Percentiles rank a stretch among this genome's conserved stretches.
phyloP scores from a whole-genome alignment of 179 eudicot genomes.

The Dionaea muscipula region DNA sequence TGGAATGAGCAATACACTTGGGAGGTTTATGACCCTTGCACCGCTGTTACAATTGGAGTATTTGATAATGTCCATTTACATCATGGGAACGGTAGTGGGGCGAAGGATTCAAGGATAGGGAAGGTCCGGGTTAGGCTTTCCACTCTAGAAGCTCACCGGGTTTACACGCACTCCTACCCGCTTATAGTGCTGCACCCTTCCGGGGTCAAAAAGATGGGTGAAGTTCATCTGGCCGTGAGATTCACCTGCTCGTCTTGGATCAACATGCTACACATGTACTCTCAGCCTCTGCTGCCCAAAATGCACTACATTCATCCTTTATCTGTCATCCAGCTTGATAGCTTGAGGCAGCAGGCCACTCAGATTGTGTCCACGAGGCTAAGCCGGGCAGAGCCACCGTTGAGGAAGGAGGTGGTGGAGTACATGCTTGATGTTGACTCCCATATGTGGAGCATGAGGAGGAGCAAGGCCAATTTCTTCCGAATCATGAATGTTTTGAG shows the following conservation, averaged over 20 bases:
- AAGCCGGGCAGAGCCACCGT: slow-evolving; percentile 9
- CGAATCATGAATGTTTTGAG: slow-evolving; percentile 27
- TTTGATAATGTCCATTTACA: slow-evolving; percentile 10
- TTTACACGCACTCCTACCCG: slow-evolving; percentile 9
- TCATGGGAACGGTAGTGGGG: neutral
- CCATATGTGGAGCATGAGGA: slow-evolving; percentile 44
- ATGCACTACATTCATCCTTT: slow-evolving; percentile 13
- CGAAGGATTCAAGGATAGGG: slow-evolving; percentile 6
- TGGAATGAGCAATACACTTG: slow-evolving; percentile 31
- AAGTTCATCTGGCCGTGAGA: slow-evolving; percentile 8
- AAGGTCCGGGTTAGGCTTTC: slow-evolving; percentile 14
- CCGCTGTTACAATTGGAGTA: slow-evolving; percentile 10
- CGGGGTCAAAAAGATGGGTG: slow-evolving; percentile 12
- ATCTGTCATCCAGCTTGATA: slow-evolving; percentile 9
- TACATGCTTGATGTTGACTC: slow-evolving; percentile 38
- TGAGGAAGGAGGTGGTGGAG: slow-evolving; percentile 23
- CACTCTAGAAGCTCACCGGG: slow-evolving; percentile 5
- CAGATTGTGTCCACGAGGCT: slow-evolving; percentile 11
- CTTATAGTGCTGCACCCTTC: slow-evolving; percentile 8
- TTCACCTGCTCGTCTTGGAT: slow-evolving; percentile 10
- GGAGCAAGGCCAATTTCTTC: slow-evolving; percentile 40
- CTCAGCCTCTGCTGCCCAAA: slow-evolving; percentile 8
- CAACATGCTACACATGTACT: slow-evolving; percentile 6
- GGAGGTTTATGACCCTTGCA: slow-evolving; percentile 14
- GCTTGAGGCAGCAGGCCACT: slow-evolving; percentile 12